phyloP scores from a whole-genome alignment of 139 green algal species.

The Asterochloris erici region DNA sequence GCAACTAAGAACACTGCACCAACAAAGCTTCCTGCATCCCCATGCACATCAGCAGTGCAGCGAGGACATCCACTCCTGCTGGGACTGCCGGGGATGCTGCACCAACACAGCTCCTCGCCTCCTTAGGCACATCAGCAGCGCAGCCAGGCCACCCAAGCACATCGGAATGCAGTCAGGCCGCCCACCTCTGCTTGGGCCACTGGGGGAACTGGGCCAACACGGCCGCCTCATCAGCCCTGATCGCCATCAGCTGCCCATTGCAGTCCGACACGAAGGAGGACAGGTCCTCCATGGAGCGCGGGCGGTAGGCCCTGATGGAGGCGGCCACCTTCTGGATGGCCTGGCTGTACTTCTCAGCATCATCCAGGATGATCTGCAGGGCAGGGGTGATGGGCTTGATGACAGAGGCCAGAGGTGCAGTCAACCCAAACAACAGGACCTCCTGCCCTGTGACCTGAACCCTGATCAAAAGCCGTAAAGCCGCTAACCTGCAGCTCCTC shows the following conservation, averaged over 20 bases:
- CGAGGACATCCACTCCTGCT: too few relatives aligned
- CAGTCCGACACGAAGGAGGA: slow-evolving; percentile 14
- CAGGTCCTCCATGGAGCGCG: slow-evolving; percentile 14
- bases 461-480: too few relatives aligned
- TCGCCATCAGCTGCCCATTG: slow-evolving; percentile 3
- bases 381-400: too few relatives aligned
- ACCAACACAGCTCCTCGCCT: too few relatives aligned
- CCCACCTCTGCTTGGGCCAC: slow-evolving; percentile 17
- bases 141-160: background rate
- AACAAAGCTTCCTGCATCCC: too few relatives aligned
- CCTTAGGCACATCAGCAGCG: too few relatives aligned
- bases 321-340: background rate
- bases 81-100: too few relatives aligned
- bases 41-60: too few relatives aligned
- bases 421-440: too few relatives aligned
- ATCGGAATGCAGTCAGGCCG: background rate
- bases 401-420: too few relatives aligned
- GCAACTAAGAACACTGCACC: too few relatives aligned
- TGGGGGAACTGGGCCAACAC: slow-evolving; percentile 9
- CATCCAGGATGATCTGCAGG: background rate
- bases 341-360: slow-evolving; percentile 4
- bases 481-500: background rate
- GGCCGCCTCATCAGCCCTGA: slow-evolving; percentile 11
- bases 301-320: background rate
- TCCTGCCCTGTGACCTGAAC: too few relatives aligned